A percentile compares a stretch with the other conserved stretches of the same genome.
Evolutionary conservation across 176 grass and related monocot genomes (phyloP).

Genomic region (Phragmites australis): DNA sequence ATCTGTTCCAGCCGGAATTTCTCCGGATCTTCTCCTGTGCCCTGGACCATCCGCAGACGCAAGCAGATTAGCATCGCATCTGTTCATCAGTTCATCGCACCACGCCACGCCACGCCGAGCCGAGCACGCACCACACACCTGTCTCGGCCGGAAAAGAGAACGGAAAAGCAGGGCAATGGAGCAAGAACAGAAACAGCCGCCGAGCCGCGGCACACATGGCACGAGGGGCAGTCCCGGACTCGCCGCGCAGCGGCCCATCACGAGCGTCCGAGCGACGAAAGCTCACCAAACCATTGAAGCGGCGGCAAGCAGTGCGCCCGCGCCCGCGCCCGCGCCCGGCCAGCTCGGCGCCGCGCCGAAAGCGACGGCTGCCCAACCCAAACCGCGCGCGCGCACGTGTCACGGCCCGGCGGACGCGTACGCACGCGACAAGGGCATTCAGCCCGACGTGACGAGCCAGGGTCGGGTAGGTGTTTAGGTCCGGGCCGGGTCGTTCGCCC

Average conservation of each 20-base stretch:
- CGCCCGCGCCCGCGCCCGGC: not conserved
- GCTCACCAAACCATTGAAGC: not conserved
- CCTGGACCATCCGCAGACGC: not conserved
- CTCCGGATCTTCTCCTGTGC: not conserved
- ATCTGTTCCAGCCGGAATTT: no score
- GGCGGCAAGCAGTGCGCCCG: not conserved
- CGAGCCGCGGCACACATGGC: not conserved
- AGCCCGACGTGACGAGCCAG: not conserved
- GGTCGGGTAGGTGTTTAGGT: not conserved
- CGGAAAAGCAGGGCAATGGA: not conserved
- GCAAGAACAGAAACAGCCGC: not conserved
- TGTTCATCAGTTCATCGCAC: not conserved
- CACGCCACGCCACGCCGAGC: not conserved
- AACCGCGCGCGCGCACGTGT: not conserved
- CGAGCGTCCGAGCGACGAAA: not conserved
- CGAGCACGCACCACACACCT: constrained; percentile 19
- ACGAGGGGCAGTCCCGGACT: not conserved
- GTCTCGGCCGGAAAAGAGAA: not conserved
- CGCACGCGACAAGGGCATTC: not conserved
- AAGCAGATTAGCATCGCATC: not conserved
- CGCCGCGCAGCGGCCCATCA: not conserved
- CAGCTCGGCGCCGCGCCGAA: not conserved
- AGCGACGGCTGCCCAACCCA: not conserved
- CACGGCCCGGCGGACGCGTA: not conserved
- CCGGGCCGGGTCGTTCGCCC: no score